A percentile compares a stretch with the other conserved stretches of the same genome.
These are phyloP conservation scores for Fraxinus dipetala DNA, from an alignment of 305 asterid genomes.

Conservation along the genomic window DNA sequence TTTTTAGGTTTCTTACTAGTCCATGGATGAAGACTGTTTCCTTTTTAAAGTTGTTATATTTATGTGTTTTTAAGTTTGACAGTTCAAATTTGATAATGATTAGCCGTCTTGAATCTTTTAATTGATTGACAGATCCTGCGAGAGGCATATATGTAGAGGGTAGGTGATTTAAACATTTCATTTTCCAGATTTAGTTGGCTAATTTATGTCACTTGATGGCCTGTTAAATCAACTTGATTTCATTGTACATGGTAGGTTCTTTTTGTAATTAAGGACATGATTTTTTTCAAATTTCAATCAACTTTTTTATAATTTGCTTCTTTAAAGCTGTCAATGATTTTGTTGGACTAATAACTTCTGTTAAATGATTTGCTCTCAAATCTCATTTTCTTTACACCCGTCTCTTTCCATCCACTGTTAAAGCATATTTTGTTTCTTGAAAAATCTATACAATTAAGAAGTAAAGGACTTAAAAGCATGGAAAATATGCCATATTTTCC, in stretches of 20 bases:
- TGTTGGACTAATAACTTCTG: conserved; percentile 22
- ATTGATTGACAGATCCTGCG: conserved; percentile 35
- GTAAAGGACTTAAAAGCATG: neutral
- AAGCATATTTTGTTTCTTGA: neutral
- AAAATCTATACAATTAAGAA: neutral
- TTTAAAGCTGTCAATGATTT: conserved; percentile 51
- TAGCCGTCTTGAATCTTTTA: conserved; percentile 6
- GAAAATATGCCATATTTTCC: neutral
- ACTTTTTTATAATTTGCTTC: conserved; percentile 25
- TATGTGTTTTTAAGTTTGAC: neutral
- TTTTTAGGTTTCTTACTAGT: neutral
- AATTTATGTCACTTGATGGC: neutral
- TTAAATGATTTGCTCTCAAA: conserved; percentile 26
- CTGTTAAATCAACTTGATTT: conserved; percentile 6
- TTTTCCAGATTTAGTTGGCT: conserved; percentile 42
- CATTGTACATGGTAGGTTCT: conserved; percentile 14
- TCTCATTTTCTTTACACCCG: conserved; percentile 19
- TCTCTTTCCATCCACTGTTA: neutral
- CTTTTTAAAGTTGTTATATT: neutral
- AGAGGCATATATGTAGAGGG: conserved; percentile 22
- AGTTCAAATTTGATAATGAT: neutral
- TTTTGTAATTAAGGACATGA: conserved; percentile 14
- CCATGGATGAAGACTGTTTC: neutral
- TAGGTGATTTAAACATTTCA: conserved; percentile 35
- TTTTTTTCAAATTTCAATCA: conserved; percentile 30